Percentiles rank a stretch among this genome's conserved stretches.
Conservation (phyloP, 345 rosid species). For the Brassica cretica region DNA sequence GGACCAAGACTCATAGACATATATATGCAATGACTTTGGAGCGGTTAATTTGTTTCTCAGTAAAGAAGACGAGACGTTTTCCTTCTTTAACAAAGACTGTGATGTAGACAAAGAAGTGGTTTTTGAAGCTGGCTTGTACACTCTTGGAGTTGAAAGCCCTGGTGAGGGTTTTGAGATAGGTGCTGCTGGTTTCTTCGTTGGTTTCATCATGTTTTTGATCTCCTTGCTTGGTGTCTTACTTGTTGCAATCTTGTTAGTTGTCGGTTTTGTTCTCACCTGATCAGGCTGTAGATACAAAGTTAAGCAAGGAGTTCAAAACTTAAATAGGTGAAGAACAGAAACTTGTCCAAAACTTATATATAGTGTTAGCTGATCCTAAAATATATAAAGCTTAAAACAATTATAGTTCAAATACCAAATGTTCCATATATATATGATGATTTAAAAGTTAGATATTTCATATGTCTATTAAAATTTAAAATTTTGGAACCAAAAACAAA, state of each 20-base stretch:
- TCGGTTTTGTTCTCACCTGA: slow-evolving; percentile 33
- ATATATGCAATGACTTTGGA: slow-evolving; percentile 66
- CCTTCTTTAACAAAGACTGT: slow-evolving; percentile 45
- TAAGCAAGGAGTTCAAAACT: background rate
- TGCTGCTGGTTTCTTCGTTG: slow-evolving; percentile 42
- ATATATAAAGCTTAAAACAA: too few species aligned
- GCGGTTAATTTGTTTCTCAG: slow-evolving; percentile 56
- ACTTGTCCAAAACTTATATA: too few species aligned
- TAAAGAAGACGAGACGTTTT: slow-evolving; percentile 31
- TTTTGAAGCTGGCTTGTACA: slow-evolving; percentile 51
- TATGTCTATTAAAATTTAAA: too few species aligned
- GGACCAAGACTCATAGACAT: slow-evolving; percentile 61
- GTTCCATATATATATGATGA: too few species aligned
- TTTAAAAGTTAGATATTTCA: too few species aligned
- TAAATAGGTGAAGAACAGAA: too few species aligned
- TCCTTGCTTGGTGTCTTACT: slow-evolving; percentile 36
- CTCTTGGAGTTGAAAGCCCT: slow-evolving; percentile 49
- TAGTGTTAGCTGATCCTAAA: too few species aligned
- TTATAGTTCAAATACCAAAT: too few species aligned
- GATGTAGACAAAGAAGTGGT: slow-evolving; percentile 42
- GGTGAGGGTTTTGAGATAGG: slow-evolving; percentile 45
- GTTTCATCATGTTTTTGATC: slow-evolving; percentile 24
- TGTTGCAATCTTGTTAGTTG: slow-evolving; percentile 24
- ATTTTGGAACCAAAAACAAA: too few species aligned
- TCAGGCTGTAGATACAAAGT: slow-evolving; percentile 41